These are phyloP conservation scores for Collybia sordida DNA, from an alignment of 768 basidiomycete genomes.

Conservation along the genomic window DNA sequence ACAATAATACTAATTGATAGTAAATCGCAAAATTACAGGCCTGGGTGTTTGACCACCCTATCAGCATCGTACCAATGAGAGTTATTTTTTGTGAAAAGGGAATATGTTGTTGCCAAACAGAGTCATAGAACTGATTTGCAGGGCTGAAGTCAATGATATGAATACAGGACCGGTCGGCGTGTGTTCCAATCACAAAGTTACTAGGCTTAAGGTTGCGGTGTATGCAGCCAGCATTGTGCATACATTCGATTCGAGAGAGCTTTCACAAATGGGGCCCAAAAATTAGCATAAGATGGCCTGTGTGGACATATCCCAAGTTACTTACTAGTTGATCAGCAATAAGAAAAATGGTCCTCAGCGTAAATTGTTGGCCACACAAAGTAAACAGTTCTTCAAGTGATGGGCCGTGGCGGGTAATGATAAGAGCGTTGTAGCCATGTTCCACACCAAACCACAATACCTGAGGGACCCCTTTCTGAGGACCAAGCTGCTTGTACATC, in stretches of 20 bases:
- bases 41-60: too few species aligned
- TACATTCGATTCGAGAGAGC: neutral
- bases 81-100: neutral
- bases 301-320: too few species aligned
- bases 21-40: too few species aligned
- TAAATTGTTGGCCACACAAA: conserved; percentile 73
- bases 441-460: conserved; percentile 69
- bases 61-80: neutral
- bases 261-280: too few species aligned
- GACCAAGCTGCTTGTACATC: conserved; percentile 71
- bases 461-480: conserved; percentile 71
- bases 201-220: conserved; percentile 3
- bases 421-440: conserved; percentile 48
- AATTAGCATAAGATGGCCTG: too few species aligned
- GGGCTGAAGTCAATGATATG: conserved; percentile 5
- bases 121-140: neutral
- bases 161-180: neutral
- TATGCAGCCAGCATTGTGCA: neutral
- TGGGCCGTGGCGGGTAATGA: conserved; percentile 71
- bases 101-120: neutral
- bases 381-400: conserved; percentile 65
- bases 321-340: neutral
- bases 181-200: neutral
- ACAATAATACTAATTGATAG: too few species aligned
- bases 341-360: conserved; percentile 2